Base-by-base conservation (phyloP, 257 asterid species). In the Apocynum venetum region DNA sequence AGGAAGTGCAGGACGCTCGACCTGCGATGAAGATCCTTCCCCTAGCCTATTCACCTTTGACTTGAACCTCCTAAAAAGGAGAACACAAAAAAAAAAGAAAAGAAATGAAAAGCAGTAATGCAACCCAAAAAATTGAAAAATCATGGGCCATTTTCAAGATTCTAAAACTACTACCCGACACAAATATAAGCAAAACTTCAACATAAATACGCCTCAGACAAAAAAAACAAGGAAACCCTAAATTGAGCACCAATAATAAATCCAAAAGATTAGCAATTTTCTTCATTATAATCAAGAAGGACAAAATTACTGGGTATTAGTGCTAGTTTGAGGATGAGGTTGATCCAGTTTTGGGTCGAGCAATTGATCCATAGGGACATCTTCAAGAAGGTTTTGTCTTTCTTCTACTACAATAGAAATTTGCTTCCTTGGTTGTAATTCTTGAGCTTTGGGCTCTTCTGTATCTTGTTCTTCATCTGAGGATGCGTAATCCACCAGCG, bases 401-500 rank as follows among this genome's bases (percentile, higher is more conserved):
- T 77, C 74, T 67, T 59, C 72, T 1, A 48, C 57, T 63, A 64
- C 63, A 38, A 3, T 1, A 57, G 19, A 44, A 64, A 8, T 38
- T 10, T 40, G 38, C 59, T 73, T 56, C 6, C n/a, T 35, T 1
- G 59, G 43, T 75, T 59, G 79, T 13, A 71, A 44, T 38, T 51
- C 44, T 10, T 77, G 71, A 66, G 57, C 75, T 67, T 81, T 72
- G 35, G 51, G 9, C 4, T 73, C 84, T 70, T 53, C 79, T n/a
- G 75, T 53, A 35, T 43, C 56, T 61, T 64, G 52, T 15, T 79
- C 83, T 65, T 79, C 83, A 8, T 73, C 78, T 3, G 83, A 79
- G 64, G 95, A 93, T 35, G 90, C 89, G 80, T 93, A 93, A 75
- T 89, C 96, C 77, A 93, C 97, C 87, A 93, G 89, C 82, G 96